Percentiles rank a stretch among this genome's conserved stretches.
These are phyloP conservation scores for Edaphochlamys debaryana DNA, from an alignment of 139 green algal genomes.

Conservation along the genomic window DNA sequence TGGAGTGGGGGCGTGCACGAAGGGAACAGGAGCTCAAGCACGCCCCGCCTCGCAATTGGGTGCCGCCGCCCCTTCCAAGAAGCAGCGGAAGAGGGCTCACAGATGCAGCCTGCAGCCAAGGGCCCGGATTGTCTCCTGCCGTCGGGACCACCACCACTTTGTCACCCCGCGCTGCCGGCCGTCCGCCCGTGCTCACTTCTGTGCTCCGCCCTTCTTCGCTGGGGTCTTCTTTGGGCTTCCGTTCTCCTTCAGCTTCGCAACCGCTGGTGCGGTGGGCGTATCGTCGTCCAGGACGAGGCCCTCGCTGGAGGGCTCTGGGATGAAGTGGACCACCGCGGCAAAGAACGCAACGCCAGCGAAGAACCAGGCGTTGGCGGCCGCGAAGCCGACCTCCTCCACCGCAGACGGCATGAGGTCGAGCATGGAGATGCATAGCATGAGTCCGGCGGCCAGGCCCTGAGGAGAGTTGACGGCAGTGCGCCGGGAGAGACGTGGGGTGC, in stretches of 20 bases:
- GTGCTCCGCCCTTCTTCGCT: too few relatives aligned
- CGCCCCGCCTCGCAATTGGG: too few relatives aligned
- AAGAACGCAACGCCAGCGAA: conserved; percentile 80
- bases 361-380: conserved; percentile 72
- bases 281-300: conserved; percentile 43
- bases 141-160: too few relatives aligned
- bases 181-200: too few relatives aligned
- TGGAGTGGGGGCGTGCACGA: too few relatives aligned
- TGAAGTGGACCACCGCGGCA: conserved; percentile 66
- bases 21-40: too few relatives aligned
- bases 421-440: conserved; percentile 82
- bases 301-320: conserved; percentile 70
- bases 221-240: too few relatives aligned
- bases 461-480: neutral
- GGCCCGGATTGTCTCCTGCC: too few relatives aligned
- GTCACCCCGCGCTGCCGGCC: too few relatives aligned
- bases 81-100: too few relatives aligned
- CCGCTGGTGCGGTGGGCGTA: neutral
- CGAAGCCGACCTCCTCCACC: conserved; percentile 69
- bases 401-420: conserved; percentile 78
- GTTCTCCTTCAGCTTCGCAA: neutral
- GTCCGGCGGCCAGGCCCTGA: conserved; percentile 76
- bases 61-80: too few relatives aligned
- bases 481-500: neutral
- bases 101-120: too few relatives aligned